Conservation (phyloP, 1,284 basidiomycete genomes). For the Cutaneotrichosporon dermatis region DNA sequence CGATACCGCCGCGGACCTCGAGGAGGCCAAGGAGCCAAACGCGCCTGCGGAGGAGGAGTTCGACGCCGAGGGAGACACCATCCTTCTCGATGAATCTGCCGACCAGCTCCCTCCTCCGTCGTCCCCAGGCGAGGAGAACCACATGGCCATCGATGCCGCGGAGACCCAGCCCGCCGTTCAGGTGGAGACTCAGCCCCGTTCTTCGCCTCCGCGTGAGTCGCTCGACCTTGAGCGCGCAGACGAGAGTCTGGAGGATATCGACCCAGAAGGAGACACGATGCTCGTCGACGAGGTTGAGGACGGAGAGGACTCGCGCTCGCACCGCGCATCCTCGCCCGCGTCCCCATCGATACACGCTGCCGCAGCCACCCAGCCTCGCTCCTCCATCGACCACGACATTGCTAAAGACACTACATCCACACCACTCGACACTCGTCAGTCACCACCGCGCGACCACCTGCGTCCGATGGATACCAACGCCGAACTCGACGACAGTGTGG, state of each 20-base stretch:
- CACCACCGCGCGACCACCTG: too few species aligned
- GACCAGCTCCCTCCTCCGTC: background rate
- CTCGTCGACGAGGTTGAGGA: constrained; percentile 4
- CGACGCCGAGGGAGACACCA: background rate
- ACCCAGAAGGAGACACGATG: constrained; percentile 5
- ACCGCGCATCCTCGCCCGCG: background rate
- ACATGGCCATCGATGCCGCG: too few species aligned
- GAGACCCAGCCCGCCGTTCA: too few species aligned
- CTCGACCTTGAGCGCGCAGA: background rate
- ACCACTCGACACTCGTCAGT: too few species aligned
- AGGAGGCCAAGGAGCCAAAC: background rate
- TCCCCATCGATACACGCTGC: background rate
- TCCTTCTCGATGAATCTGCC: background rate
- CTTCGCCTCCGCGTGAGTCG: background rate
- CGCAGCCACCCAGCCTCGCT: too few species aligned
- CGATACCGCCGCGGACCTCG: background rate
- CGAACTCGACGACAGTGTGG: background rate
- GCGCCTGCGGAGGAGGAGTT: background rate
- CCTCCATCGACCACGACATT: too few species aligned
- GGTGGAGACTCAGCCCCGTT: too few species aligned
- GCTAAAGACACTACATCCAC: too few species aligned
- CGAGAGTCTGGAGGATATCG: background rate
- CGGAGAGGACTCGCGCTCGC: background rate
- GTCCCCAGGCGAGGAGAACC: too few species aligned
- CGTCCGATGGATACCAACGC: background rate